Conservation (phyloP, 176 grass and related monocot species). For the Pharus latifolius region DNA sequence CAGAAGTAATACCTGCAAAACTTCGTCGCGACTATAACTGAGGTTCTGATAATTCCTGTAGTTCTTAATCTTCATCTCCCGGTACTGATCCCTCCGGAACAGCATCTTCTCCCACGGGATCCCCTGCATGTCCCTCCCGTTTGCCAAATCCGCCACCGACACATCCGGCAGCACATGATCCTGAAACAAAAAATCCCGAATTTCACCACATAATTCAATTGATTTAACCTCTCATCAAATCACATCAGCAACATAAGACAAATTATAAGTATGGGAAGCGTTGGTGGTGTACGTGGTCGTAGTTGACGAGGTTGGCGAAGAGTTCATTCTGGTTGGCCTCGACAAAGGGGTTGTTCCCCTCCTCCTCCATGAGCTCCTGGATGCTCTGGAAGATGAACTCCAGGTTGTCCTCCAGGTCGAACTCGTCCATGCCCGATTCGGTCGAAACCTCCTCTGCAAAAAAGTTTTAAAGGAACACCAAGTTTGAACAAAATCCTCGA, state of each 20-base stretch:
- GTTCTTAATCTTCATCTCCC: slow-evolving; percentile 49
- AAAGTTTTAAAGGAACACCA: not conserved
- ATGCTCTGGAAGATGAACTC: slow-evolving; percentile 47
- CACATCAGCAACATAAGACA: too few species aligned
- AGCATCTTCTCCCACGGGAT: slow-evolving; percentile 62
- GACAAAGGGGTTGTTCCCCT: slow-evolving; percentile 21
- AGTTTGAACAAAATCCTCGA: too few species aligned
- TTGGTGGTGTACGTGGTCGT: slow-evolving; percentile 11
- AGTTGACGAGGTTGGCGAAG: slow-evolving; percentile 30
- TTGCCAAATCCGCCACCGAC: slow-evolving; percentile 13
- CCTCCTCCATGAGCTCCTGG: slow-evolving; percentile 44
- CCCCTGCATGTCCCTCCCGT: slow-evolving; percentile 58
- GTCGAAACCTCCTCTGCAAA: not conserved
- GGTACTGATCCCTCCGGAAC: slow-evolving; percentile 41
- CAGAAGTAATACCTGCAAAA: slow-evolving; percentile 20
- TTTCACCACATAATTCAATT: too few species aligned
- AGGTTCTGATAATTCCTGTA: slow-evolving; percentile 66
- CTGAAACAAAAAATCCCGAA: slow-evolving; percentile 22
- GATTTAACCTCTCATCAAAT: too few species aligned
- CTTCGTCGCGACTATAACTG: slow-evolving; percentile 25
- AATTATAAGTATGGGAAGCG: too few species aligned
- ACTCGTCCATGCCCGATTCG: slow-evolving; percentile 32
- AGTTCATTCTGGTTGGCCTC: slow-evolving; percentile 37
- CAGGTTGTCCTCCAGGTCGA: slow-evolving; percentile 44
- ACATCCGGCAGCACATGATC: slow-evolving; percentile 28